A percentile compares a stretch with the other conserved stretches of the same genome.
phyloP scores from a whole-genome alignment of 73 alveolate genomes.

The Paramecium biaurelia region DNA sequence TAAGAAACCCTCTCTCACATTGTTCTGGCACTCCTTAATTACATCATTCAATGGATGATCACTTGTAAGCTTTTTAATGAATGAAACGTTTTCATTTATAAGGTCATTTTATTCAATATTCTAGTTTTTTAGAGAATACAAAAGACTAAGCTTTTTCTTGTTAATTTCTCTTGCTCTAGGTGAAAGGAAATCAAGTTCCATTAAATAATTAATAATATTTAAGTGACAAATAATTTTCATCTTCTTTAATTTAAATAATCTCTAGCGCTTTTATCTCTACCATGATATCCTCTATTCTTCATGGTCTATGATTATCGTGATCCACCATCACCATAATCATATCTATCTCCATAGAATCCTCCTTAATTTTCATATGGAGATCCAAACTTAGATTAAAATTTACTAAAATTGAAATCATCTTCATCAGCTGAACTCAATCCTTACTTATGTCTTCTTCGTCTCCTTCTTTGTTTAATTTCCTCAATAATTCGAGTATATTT shows the following conservation, averaged over 20 bases:
- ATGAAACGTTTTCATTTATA: not conserved
- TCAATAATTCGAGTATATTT: not conserved
- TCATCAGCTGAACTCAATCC: not conserved
- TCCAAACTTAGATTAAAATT: not conserved
- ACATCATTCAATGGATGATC: not conserved
- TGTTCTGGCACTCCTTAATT: not conserved
- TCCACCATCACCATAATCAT: not conserved
- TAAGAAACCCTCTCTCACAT: constrained; percentile 24
- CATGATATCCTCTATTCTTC: not conserved
- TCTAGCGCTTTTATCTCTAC: not conserved
- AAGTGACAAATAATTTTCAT: not conserved
- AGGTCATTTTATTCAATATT: not conserved
- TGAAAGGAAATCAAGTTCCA: constrained; percentile 17
- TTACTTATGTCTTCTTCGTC: not conserved
- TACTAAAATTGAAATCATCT: not conserved
- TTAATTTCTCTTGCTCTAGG: not conserved
- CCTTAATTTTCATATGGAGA: not conserved
- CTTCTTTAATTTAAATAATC: not conserved
- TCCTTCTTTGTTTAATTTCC: not conserved
- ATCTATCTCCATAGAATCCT: not conserved
- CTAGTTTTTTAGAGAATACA: not conserved
- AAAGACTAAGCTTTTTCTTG: not conserved
- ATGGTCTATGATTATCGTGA: not conserved
- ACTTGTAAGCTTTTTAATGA: not conserved
- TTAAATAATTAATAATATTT: not conserved